Conservation (phyloP, 2,329 filamentous ascomycete species). For the Aureobasidium melanogenum region DNA sequence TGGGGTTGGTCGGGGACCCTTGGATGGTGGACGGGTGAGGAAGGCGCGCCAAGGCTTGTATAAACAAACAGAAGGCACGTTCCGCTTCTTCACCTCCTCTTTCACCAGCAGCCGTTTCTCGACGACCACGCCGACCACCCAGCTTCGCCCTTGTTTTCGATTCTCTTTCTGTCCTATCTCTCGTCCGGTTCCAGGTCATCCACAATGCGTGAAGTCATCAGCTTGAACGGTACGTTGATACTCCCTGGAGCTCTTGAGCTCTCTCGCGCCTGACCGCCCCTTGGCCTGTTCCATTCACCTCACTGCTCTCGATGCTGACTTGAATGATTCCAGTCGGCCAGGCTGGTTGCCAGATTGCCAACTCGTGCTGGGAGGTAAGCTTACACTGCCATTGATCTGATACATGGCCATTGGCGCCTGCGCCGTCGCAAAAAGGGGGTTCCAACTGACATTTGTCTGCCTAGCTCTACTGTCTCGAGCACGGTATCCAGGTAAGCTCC, state of each 20-base stretch:
- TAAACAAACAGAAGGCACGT: background rate
- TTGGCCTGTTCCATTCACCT: slow-evolving; percentile 8
- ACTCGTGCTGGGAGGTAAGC: slow-evolving; percentile 99
- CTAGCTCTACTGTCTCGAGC: slow-evolving; percentile 99
- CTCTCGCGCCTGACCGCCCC: slow-evolving; percentile 35
- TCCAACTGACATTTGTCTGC: slow-evolving; percentile 15
- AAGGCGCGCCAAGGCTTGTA: background rate
- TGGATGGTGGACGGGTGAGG: background rate
- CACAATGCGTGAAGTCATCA: slow-evolving; percentile 99
- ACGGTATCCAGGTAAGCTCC: slow-evolving; percentile 85
- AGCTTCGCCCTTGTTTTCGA: slow-evolving; percentile 2
- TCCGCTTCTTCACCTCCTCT: slow-evolving; percentile 7
- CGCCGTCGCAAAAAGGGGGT: background rate
- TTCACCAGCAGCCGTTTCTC: slow-evolving; percentile 13
- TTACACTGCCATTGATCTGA: slow-evolving; percentile 17
- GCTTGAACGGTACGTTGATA: slow-evolving; percentile 74
- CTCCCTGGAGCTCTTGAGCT: slow-evolving; percentile 17
- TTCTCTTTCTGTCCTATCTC: slow-evolving; percentile 8
- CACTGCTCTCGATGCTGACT: slow-evolving; percentile 39
- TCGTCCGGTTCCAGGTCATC: slow-evolving; percentile 15
- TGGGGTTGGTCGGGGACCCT: background rate
- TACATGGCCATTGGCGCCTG: background rate
- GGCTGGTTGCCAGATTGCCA: slow-evolving; percentile 99
- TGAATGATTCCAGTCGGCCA: slow-evolving; percentile 73
- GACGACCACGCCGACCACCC: slow-evolving; percentile 12